These are phyloP conservation scores for Lasiosphaeria ovina DNA, from an alignment of 495 filamentous ascomycete genomes.

Conservation along the genomic window DNA sequence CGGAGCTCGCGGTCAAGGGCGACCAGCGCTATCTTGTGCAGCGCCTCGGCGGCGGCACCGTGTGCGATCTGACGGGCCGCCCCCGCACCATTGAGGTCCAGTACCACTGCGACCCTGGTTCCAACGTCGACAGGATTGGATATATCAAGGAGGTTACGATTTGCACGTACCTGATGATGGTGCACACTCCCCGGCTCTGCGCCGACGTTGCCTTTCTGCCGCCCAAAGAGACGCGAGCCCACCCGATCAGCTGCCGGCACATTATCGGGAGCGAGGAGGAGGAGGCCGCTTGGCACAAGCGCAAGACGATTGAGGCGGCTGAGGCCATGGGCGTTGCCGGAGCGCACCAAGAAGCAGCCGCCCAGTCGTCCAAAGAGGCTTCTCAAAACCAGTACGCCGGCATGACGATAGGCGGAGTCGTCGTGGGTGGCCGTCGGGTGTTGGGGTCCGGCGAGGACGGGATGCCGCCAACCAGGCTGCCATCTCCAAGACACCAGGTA, in stretches of 20 bases:
- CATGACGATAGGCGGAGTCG: conserved; percentile 46
- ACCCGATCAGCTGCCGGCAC: conserved; percentile 73
- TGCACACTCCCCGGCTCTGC: conserved; percentile 91
- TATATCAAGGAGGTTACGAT: conserved; percentile 95
- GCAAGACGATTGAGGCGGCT: conserved; percentile 52
- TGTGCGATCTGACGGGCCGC: conserved; percentile 86
- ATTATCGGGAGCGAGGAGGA: conserved; percentile 60
- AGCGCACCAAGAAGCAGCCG: conserved; percentile 33
- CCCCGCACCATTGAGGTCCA: conserved; percentile 82
- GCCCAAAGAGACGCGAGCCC: conserved; percentile 73
- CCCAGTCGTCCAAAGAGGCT: conserved; percentile 24
- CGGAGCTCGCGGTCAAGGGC: conserved; percentile 75
- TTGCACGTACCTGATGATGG: conserved; percentile 91
- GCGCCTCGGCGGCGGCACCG: conserved; percentile 77
- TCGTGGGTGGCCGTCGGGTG: conserved; percentile 55
- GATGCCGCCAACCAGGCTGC: conserved; percentile 31
- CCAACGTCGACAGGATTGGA: conserved; percentile 73
- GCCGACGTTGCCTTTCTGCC: conserved; percentile 90
- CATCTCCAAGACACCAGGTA: conserved; percentile 33
- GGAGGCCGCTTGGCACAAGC: conserved; percentile 53
- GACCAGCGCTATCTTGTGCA: conserved; percentile 90
- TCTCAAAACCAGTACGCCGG: conserved; percentile 18
- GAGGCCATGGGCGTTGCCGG: conserved; percentile 49
- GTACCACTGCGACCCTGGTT: conserved; percentile 87
- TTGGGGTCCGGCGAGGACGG: conserved; percentile 38